Base-by-base conservation (phyloP, 805 yeast species). In the Wickerhamiella vanderwaltii region DNA sequence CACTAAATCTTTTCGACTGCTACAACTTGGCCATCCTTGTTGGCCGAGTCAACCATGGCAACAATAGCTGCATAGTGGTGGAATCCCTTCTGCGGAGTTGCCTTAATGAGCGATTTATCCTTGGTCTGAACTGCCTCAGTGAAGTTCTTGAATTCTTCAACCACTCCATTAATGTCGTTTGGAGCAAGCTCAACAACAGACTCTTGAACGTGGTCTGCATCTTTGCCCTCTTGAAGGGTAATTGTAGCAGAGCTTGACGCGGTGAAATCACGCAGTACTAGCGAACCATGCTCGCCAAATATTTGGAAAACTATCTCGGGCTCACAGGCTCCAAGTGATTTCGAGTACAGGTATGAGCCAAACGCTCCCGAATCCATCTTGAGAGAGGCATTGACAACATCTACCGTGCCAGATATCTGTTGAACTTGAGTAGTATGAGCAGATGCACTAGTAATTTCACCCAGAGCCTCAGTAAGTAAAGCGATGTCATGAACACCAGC, bases 401-500 rank as follows among this genome's bases (percentile, higher is more conserved):
- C 97, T 48, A 79, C 87, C 42, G 79, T 70, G 26, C 96, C 96
- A 45, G 88, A 76, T 52, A 71, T 72, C 54, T 76, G 66, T 56
- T 86, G 73, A 37, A 83, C 69, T 63, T 86, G 95, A 46, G 67
- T 74, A 11, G 95, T 79, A 50, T 72, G 71, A 7, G 86, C 95
- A 42, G 83, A 72, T 29, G 87, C 75, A 5, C 77, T 60, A 37
- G 71, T 74, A 12, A 85, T 78, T 18, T 68, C 66, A 41, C 97
- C 96, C 42, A 88, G 66, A 15, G 85, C 75, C 46, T 75, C 84
- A 6, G 94, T 85, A 49, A 87, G 69, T 29, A 85, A 64, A 2
- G 95, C 95, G 59, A 87, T 65, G 61, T 87, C 96, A 62, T 88
- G 97, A 18, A 88, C 97, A 58, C 96, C 97, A 55, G 95, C 96